Evolutionary conservation across 257 asterid genomes (phyloP), one percentile per base, ranked within the genome.

Genomic region (Forsythia suspensa): DNA sequence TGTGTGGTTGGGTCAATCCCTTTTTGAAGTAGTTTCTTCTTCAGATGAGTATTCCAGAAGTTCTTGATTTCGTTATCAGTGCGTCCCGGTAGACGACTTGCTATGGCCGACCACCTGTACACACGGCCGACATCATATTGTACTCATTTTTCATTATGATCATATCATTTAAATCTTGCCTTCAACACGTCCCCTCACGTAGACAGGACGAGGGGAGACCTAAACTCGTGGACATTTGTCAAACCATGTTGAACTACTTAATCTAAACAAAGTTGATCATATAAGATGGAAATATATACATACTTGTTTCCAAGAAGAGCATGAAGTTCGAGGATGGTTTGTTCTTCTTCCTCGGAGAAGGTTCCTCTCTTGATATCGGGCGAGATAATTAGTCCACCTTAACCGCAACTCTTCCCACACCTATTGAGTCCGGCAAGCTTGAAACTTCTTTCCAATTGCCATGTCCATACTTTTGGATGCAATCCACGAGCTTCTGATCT

Each of bases 301-400:
- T 81, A 85, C 89, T 85, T 85, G 86, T 85, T 85, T 18, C 89
- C 89, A 0, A 85, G 85, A 20, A 74, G 57, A 29, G 83, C 73
- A 71, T 85, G 89, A 37, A 85, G 89, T 38, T 85, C 78, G 48
- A 85, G 67, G 72, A 85, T 85, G 61, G 78, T 71, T 2, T 34
- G 41, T 21, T 82, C 77, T 77, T 85, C 89, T 9, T 82, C 85
- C 4, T 70, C 79, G 3, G 83, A 70, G 72, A 85, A 82, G 72
- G 81, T 67, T 41, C 89, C 89, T 71, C 89, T 52, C 72, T 85
- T 85, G 81, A 85, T 80, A 51, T 82, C 86, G 3, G 89, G 44
- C 89, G 84, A 85, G 89, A 75, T 85, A 85, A 24, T 85, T 85
- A 2, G 85, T 85, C 89, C 89, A 85, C 48, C 89, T 74, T 8